Base-by-base conservation (phyloP, 106 monocot species). In the Hemerocallis citrina region DNA sequence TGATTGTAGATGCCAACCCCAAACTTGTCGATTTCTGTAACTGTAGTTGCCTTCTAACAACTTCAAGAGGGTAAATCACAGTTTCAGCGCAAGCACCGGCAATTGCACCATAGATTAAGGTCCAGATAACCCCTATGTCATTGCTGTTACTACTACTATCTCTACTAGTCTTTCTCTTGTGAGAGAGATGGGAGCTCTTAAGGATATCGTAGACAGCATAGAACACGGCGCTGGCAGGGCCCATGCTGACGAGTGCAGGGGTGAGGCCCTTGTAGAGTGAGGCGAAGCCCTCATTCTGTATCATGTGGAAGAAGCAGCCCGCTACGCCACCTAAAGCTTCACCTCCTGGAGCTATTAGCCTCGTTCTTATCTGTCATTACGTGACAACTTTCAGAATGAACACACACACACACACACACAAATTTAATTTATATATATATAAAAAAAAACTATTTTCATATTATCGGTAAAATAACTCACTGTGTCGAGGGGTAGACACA, bases 251-350 rank as follows among this genome's bases (percentile, higher is more conserved):
- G 19, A 80, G 65, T 29, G 85, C 69, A 11, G 85, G 73, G 1
- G 70, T 68, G 0, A 85, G 65, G 15, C 85, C 85, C 50, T 77
- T 85, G 85, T 85, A 80, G 16, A 85, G 85, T n/a, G 85, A 80
- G 35, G 70, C 31, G 70, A 80, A 76, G 35, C 85, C 85, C 40
- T 85, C 80, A 0, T 62, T 70, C 10, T 36, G 44, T 44, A 85
- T 64, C 72, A 85, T 80, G 62, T 71, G 67, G 38, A 30, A 57
- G 73, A 80, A 67, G 73, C 72, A 76, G 3, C 80, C 80, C 0
- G 37, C 39, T 15, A 80, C 63, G 0, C 80, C 80, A 29, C 80
- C 85, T 35, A 85, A 52, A 16, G 58, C 62, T 37, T 66, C 69
- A 7, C 85, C 85, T 4, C 73, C 80, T 0, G 80, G 62, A 6